Percentiles rank a stretch among this genome's conserved stretches.
These are phyloP conservation scores for Teunomyces stri DNA, from an alignment of 805 yeast species.

Conservation along the genomic window DNA sequence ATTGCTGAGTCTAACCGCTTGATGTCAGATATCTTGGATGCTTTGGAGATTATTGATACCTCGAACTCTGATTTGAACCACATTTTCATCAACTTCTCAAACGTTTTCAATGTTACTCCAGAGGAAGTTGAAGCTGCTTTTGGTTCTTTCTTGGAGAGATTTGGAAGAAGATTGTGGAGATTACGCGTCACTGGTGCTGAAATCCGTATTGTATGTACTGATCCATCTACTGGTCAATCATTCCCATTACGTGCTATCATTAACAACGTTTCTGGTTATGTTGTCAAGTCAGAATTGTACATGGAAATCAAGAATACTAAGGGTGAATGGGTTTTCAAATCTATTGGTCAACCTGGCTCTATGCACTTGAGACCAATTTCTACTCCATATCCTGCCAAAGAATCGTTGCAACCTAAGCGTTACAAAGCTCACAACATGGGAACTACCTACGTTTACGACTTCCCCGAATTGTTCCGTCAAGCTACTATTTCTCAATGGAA, in stretches of 20 bases:
- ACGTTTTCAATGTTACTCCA: slow-evolving; percentile 90
- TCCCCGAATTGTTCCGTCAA: slow-evolving; percentile 98
- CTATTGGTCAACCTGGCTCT: slow-evolving; percentile 90
- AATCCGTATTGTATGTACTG: slow-evolving; percentile 92
- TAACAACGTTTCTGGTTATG: slow-evolving; percentile 95
- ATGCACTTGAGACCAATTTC: slow-evolving; percentile 97
- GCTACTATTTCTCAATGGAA: slow-evolving; percentile 87
- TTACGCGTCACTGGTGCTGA: slow-evolving; percentile 96
- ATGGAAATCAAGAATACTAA: slow-evolving; percentile 88
- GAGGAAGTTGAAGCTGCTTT: slow-evolving; percentile 96
- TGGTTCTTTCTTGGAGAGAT: slow-evolving; percentile 96
- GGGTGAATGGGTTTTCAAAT: slow-evolving; percentile 97
- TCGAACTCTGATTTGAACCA: slow-evolving; percentile 95
- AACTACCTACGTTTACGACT: slow-evolving; percentile 95
- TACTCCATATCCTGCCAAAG: slow-evolving; percentile 96
- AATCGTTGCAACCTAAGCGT: slow-evolving; percentile 97
- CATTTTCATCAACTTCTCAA: slow-evolving; percentile 94
- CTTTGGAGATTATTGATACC: slow-evolving; percentile 90
- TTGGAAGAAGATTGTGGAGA: slow-evolving; percentile 96
- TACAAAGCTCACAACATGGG: slow-evolving; percentile 98
- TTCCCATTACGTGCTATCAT: slow-evolving; percentile 97
- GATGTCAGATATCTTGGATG: slow-evolving; percentile 94
- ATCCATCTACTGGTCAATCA: slow-evolving; percentile 80
- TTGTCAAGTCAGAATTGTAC: slow-evolving; percentile 91
- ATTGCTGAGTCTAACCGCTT: slow-evolving; percentile 95